Conservation (phyloP, 371 early-diverging fungal species). For the Syncephalastrum sp. region DNA sequence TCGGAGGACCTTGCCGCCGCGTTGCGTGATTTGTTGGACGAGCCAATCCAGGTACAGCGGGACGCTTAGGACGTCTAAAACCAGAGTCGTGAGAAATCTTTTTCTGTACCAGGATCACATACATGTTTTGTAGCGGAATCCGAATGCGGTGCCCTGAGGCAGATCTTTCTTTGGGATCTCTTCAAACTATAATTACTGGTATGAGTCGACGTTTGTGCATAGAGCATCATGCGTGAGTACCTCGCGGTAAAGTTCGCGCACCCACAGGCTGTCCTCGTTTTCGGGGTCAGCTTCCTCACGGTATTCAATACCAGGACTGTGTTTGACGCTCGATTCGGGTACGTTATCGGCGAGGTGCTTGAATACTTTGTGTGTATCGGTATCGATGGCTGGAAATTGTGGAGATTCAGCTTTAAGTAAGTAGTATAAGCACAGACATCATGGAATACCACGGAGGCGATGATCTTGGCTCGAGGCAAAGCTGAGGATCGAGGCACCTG, state of each 20-base stretch:
- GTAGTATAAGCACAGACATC: not conserved
- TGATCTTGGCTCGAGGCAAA: slow-evolving; percentile 27
- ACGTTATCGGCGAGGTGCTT: slow-evolving; percentile 26
- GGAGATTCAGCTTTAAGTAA: not conserved
- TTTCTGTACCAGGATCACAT: slow-evolving; percentile 6
- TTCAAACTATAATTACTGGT: slow-evolving; percentile 15
- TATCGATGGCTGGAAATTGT: slow-evolving; percentile 30
- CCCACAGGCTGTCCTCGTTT: slow-evolving; percentile 31
- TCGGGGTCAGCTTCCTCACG: slow-evolving; percentile 15
- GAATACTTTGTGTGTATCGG: slow-evolving; percentile 32
- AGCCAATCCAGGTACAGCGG: slow-evolving; percentile 70
- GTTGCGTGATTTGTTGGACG: slow-evolving; percentile 39
- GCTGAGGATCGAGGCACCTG: slow-evolving; percentile 57
- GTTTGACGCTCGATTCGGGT: slow-evolving; percentile 35
- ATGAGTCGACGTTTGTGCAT: not conserved
- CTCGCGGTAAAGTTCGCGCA: slow-evolving; percentile 29
- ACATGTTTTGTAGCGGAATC: slow-evolving; percentile 36
- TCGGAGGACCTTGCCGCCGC: slow-evolving; percentile 58
- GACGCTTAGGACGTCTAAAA: slow-evolving; percentile 31
- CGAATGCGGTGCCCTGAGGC: slow-evolving; percentile 18
- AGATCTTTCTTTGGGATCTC: slow-evolving; percentile 23
- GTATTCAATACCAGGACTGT: slow-evolving; percentile 27
- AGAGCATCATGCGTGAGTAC: slow-evolving; percentile 11
- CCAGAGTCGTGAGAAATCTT: slow-evolving; percentile 5
- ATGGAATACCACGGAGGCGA: slow-evolving; percentile 28